Evolutionary conservation across 2,329 filamentous ascomycete species (phyloP), one percentile per base, ranked within the genome.

Genomic region (Ophiocordyceps robertsii): DNA sequence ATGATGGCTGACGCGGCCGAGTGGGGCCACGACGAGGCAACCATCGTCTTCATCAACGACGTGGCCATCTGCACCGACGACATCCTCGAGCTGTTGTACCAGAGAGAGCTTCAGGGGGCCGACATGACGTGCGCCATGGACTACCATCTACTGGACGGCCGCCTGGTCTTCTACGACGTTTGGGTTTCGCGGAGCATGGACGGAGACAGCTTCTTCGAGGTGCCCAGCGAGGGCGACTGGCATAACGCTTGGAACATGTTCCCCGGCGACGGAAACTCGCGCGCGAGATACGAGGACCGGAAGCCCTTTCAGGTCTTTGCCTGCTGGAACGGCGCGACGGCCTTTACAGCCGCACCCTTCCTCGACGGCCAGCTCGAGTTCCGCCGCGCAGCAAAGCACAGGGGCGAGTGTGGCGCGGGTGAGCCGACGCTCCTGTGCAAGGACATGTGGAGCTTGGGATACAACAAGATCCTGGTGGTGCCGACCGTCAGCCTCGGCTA

Each of bases 101-200:
- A 78, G 53, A 66, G 61, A 19, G 48, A 44, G 7, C 48, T 47
- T 4, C 69, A 71, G 35, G 56, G 53, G 3, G 74, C 73, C 8
- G 67, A 73, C 52, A 75, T 76, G 68, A 69, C 67, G 0, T 80
- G 74, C 49, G 72, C 62, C 6, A 70, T 80, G 65, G 75, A 80
- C 53, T 55, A 60, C 4, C 33, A 36, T 9, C 33, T 12, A 5
- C 33, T 36, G 9, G 7, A 61, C 0, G 42, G 43, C 0, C 56
- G 68, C 2, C 67, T 68, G 0, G 69, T 64, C 0, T 79, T 78
- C 49, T 76, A 77, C 51, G 73, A 78, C 45, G 62, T 74, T 2
- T 77, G 72, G 73, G 59, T 76, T 17, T 66, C 69, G 0, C 66
- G 75, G 8, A 62, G 58, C 3, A 64, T 79, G 38, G 59, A 56